A percentile compares a stretch with the other conserved stretches of the same genome.
phyloP scores from a whole-genome alignment of 2,329 filamentous ascomycete species.

The Sporothrix mexicana region DNA sequence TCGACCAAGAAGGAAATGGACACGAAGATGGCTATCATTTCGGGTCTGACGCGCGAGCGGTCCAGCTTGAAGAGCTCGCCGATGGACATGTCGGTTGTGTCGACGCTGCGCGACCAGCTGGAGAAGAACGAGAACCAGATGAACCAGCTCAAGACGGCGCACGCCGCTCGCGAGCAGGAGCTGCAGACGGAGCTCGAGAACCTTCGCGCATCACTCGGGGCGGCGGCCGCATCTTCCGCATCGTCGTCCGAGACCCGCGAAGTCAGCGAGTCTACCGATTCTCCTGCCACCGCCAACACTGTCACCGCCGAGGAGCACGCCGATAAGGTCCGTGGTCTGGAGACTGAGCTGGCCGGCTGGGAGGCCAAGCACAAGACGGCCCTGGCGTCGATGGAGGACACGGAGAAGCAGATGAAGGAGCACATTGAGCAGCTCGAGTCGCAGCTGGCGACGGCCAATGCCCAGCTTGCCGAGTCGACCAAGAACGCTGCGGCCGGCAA shows the following conservation, averaged over 20 bases:
- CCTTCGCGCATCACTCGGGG: conserved; percentile 63
- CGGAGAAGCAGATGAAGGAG: conserved; percentile 73
- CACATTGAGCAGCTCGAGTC: conserved; percentile 76
- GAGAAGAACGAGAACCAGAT: conserved; percentile 85
- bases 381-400: conserved; percentile 71
- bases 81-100: conserved; percentile 89
- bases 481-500: conserved; percentile 36
- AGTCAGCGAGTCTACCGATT: conserved; percentile 32
- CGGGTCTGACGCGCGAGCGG: conserved; percentile 88
- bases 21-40: conserved; percentile 93
- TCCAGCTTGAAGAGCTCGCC: conserved; percentile 84
- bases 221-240: conserved; percentile 41
- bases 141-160: conserved; percentile 71
- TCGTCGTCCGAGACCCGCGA: conserved; percentile 27
- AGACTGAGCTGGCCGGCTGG: conserved; percentile 75
- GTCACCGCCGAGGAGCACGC: conserved; percentile 50
- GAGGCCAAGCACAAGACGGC: conserved; percentile 75
- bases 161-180: conserved; percentile 76
- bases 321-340: conserved; percentile 67
- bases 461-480: conserved; percentile 52
- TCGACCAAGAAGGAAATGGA: conserved; percentile 95
- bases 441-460: conserved; percentile 60
- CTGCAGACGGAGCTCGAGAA: conserved; percentile 72
- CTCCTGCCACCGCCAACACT: not conserved
- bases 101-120: conserved; percentile 84